A percentile compares a stretch with the other conserved stretches of the same genome.
phyloP scores from a whole-genome alignment of 176 grass and related monocot genomes.

The Poa annua region DNA sequence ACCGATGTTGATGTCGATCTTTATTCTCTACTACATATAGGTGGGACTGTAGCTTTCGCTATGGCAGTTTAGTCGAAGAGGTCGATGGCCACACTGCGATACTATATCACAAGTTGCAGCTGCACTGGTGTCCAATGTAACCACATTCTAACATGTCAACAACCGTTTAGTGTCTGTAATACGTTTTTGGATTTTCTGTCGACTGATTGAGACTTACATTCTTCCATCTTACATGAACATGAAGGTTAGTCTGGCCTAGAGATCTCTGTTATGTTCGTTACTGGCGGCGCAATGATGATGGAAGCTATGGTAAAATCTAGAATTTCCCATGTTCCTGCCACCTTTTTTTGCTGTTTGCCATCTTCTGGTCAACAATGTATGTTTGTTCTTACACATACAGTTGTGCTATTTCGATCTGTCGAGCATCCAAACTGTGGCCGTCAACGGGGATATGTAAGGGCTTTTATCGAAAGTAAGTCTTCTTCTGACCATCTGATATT shows the following conservation, averaged over 20 bases:
- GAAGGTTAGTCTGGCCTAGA: slow-evolving; percentile 88
- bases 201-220: neutral
- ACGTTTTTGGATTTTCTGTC: neutral
- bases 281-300: slow-evolving; percentile 96
- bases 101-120: slow-evolving; percentile 83
- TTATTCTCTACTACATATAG: slow-evolving; percentile 53
- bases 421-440: slow-evolving; percentile 78
- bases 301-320: slow-evolving; percentile 81
- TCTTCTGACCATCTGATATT: slow-evolving; percentile 29
- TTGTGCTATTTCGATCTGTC: slow-evolving; percentile 89
- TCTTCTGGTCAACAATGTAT: slow-evolving; percentile 35
- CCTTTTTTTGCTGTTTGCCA: neutral
- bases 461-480: slow-evolving; percentile 91
- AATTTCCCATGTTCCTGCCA: neutral
- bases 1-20: slow-evolving; percentile 4
- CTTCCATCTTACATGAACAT: slow-evolving; percentile 34
- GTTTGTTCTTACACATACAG: slow-evolving; percentile 50
- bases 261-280: slow-evolving; percentile 98
- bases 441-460: slow-evolving; percentile 80
- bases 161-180: neutral
- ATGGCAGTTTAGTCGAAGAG: slow-evolving; percentile 96
- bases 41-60: slow-evolving; percentile 98
- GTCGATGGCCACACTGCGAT: slow-evolving; percentile 93
- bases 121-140: slow-evolving; percentile 91
- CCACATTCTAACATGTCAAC: slow-evolving; percentile 24